A percentile compares a stretch with the other conserved stretches of the same genome.
phyloP scores from a whole-genome alignment of 139 green algal species.

The Haematococcus lacustris region DNA sequence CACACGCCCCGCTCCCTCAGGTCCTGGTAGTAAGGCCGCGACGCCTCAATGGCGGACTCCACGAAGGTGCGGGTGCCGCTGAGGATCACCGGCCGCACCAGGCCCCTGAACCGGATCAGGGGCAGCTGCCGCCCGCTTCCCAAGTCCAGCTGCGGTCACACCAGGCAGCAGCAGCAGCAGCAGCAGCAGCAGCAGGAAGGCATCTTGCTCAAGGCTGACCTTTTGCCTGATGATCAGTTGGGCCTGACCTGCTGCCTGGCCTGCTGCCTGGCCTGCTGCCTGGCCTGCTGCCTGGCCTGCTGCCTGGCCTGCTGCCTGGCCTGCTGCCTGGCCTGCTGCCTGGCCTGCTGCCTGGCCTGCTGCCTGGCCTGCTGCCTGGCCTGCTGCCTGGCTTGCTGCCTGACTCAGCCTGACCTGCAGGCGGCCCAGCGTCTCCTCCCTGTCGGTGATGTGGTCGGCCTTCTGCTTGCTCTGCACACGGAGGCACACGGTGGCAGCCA shows the following conservation, averaged over 20 bases:
- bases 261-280: too few species aligned
- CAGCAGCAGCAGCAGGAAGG: neutral
- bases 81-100: conserved; percentile 68
- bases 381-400: too few species aligned
- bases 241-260: too few species aligned
- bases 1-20: conserved; percentile 73
- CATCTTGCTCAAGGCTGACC: neutral
- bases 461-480: conserved; percentile 34
- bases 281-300: too few species aligned
- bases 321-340: too few species aligned
- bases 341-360: too few species aligned
- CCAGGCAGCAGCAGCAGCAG: too few species aligned
- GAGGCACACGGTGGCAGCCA: too few species aligned
- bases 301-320: too few species aligned
- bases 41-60: conserved; percentile 38
- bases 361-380: too few species aligned
- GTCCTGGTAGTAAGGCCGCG: conserved; percentile 31
- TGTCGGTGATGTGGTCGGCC: conserved; percentile 40
- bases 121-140: conserved; percentile 47
- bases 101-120: conserved; percentile 68
- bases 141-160: conserved; percentile 59
- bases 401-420: conserved; percentile 76
- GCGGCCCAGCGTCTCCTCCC: conserved; percentile 73
- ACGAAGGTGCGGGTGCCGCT: conserved; percentile 59
- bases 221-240: too few species aligned